These are phyloP conservation scores for Emergomyces pasteurianus DNA, from an alignment of 2,329 filamentous ascomycete species.

Conservation along the genomic window DNA sequence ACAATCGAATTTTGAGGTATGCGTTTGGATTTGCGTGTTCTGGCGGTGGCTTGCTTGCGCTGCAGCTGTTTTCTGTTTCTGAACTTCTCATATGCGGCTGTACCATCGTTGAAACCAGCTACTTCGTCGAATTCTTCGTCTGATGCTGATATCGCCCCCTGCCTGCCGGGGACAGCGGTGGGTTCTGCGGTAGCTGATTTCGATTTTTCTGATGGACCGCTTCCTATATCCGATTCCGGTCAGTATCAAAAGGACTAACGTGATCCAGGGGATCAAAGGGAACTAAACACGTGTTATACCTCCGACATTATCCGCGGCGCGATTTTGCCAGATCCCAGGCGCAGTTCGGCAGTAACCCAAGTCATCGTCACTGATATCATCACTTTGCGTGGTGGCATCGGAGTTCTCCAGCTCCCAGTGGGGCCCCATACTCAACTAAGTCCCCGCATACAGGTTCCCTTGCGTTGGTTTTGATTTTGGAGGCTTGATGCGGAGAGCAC, in stretches of 20 bases:
- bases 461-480: neutral
- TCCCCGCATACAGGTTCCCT: neutral
- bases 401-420: conserved; percentile 16
- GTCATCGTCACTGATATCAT: conserved; percentile 28
- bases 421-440: conserved; percentile 13
- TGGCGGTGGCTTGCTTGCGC: conserved; percentile 40
- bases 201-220: neutral
- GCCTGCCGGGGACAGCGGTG: conserved; percentile 4
- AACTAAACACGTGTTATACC: neutral
- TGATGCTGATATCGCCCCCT: conserved; percentile 12
- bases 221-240: neutral
- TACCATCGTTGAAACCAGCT: conserved; percentile 27
- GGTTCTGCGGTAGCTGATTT: neutral
- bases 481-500: neutral
- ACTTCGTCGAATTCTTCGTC: conserved; percentile 19
- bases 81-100: conserved; percentile 47
- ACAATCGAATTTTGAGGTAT: conserved; percentile 28
- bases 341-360: conserved; percentile 23
- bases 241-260: neutral
- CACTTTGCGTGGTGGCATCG: conserved; percentile 18
- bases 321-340: neutral
- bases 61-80: conserved; percentile 47
- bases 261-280: neutral
- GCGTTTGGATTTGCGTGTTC: conserved; percentile 37
- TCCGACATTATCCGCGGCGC: neutral